A percentile compares a stretch with the other conserved stretches of the same genome.
phyloP scores from a whole-genome alignment of 768 basidiomycete genomes.

The Trichaptum fuscoviolaceum region DNA sequence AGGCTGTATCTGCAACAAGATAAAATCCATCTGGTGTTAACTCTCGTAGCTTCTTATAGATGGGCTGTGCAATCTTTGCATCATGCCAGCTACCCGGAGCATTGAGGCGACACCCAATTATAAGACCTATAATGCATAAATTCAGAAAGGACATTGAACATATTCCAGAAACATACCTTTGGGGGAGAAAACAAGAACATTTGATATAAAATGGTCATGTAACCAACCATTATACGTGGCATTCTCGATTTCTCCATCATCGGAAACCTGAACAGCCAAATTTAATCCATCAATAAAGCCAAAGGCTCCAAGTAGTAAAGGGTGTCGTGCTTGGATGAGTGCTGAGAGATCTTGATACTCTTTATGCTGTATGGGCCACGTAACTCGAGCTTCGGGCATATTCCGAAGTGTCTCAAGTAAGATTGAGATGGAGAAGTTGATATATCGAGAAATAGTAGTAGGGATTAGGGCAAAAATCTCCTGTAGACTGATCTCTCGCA shows the following conservation, averaged over 20 bases:
- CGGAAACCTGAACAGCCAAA: slow-evolving; percentile 29
- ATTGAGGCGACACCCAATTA: slow-evolving; percentile 32
- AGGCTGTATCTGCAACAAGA: slow-evolving; percentile 41
- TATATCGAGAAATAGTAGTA: slow-evolving; percentile 29
- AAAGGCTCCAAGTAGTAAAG: slow-evolving; percentile 33
- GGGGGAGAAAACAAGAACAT: slow-evolving; percentile 33
- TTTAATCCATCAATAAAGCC: slow-evolving; percentile 38
- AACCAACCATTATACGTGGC: slow-evolving; percentile 43
- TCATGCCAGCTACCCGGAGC: slow-evolving; percentile 48
- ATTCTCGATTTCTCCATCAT: slow-evolving; percentile 39
- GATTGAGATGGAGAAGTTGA: slow-evolving; percentile 27
- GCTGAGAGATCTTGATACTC: slow-evolving; percentile 24
- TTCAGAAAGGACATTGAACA: not conserved
- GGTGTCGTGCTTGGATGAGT: slow-evolving; percentile 26
- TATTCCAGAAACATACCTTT: slow-evolving; percentile 13
- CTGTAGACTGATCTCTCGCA: slow-evolving; percentile 32
- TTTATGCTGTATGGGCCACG: slow-evolving; percentile 23
- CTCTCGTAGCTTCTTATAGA: slow-evolving; percentile 30
- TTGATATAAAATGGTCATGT: slow-evolving; percentile 34
- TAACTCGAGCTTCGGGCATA: slow-evolving; percentile 26
- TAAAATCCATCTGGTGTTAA: slow-evolving; percentile 37
- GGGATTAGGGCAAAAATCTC: slow-evolving; percentile 40
- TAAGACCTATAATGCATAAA: slow-evolving; percentile 21
- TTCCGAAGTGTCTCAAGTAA: slow-evolving; percentile 24
- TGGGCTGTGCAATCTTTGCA: slow-evolving; percentile 32